Evolutionary conservation across 208 protist species (phyloP).

Genomic region (Acanthamoeba sp.): DNA sequence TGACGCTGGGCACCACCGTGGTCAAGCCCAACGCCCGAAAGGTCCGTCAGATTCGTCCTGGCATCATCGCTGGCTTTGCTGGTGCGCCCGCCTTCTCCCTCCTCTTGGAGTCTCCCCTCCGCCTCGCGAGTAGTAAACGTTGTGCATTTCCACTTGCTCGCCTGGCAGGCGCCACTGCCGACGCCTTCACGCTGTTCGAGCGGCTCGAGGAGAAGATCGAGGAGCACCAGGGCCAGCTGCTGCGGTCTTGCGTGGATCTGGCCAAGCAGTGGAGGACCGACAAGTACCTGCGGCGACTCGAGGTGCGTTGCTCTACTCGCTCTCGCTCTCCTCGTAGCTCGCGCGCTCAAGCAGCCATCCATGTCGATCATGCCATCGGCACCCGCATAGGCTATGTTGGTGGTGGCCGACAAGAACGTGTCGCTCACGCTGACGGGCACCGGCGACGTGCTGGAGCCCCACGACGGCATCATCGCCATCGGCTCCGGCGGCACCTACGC

Average conservation of each 20-base stretch:
- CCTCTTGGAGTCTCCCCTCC: too few species aligned
- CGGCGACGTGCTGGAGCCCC: slow-evolving; percentile 78
- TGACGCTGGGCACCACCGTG: slow-evolving; percentile 75
- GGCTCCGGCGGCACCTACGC: slow-evolving; percentile 6
- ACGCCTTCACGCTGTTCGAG: slow-evolving; percentile 79
- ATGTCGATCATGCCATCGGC: neutral
- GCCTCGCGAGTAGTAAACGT: too few species aligned
- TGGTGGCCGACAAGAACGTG: slow-evolving; percentile 79
- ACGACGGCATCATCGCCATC: slow-evolving; percentile 75
- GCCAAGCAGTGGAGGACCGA: slow-evolving; percentile 82
- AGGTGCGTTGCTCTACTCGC: neutral
- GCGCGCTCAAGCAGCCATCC: neutral
- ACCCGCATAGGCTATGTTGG: slow-evolving; percentile 69
- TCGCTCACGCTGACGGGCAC: slow-evolving; percentile 74
- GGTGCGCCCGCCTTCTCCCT: slow-evolving; percentile 3
- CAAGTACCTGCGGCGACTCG: slow-evolving; percentile 78
- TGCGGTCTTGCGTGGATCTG: slow-evolving; percentile 79
- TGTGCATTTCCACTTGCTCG: neutral
- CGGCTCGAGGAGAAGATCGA: slow-evolving; percentile 76
- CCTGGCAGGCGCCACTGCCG: slow-evolving; percentile 56
- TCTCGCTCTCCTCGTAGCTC: neutral
- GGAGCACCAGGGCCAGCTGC: slow-evolving; percentile 77
- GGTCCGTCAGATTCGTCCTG: slow-evolving; percentile 76
- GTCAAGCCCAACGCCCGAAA: slow-evolving; percentile 80
- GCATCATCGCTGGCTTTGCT: slow-evolving; percentile 80